A percentile compares a stretch with the other conserved stretches of the same genome.
Conservation (phyloP, 2,329 filamentous ascomycete species). For the Cordyceps cicadae region DNA sequence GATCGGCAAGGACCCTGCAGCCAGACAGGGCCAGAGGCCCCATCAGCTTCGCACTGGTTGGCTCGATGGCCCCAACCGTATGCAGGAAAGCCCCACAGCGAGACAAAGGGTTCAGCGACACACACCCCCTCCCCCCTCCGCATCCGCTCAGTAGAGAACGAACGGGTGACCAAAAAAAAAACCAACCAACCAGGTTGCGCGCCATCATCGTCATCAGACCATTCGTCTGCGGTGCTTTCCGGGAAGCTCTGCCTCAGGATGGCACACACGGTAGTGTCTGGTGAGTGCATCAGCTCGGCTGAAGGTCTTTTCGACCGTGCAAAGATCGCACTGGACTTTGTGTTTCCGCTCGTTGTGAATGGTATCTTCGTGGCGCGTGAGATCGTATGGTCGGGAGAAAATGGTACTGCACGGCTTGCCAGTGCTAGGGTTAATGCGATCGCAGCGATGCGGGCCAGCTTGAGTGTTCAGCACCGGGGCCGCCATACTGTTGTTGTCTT, state of each 20-base stretch:
- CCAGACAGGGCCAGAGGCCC: not conserved
- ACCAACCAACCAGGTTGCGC: not conserved
- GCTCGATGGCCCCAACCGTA: not conserved
- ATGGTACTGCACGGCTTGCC: constrained; percentile 90
- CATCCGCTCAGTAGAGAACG: not conserved
- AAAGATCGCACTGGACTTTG: constrained; percentile 87
- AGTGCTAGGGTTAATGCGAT: constrained; percentile 87
- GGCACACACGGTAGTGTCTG: constrained; percentile 87
- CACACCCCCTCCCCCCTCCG: not conserved
- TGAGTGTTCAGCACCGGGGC: constrained; percentile 68
- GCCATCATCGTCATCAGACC: constrained; percentile 6
- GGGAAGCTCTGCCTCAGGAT: constrained; percentile 79
- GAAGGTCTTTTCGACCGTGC: constrained; percentile 95
- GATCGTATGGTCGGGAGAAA: constrained; percentile 91
- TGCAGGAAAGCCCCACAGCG: not conserved
- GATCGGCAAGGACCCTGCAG: constrained; percentile 12
- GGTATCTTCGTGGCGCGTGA: constrained; percentile 93
- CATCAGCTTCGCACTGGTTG: constrained; percentile 13
- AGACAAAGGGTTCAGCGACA: not conserved
- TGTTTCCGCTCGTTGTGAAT: constrained; percentile 93
- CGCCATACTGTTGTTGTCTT: constrained; percentile 33
- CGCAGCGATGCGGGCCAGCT: constrained; percentile 86
- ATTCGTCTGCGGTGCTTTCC: constrained; percentile 43
- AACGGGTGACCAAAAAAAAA: not conserved
- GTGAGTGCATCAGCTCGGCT: constrained; percentile 91